Percentiles rank a stretch among this genome's conserved stretches.
Conservation (phyloP, 1,284 basidiomycete species). For the Ceratobasidium sp. region DNA sequence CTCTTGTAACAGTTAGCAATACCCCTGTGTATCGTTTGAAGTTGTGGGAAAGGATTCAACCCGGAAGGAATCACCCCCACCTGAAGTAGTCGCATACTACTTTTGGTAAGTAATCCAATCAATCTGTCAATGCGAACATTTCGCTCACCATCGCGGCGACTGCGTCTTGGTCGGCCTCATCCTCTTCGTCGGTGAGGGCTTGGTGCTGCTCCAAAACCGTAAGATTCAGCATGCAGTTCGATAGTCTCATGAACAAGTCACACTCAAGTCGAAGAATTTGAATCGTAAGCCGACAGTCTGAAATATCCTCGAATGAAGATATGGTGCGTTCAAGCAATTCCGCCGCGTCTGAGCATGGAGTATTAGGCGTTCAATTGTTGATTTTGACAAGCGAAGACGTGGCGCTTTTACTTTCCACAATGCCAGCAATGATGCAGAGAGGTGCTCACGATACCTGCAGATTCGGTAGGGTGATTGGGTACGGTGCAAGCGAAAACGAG, state of each 20-base stretch:
- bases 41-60: slow-evolving; percentile 2
- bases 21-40: background rate
- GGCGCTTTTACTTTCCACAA: background rate
- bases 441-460: background rate
- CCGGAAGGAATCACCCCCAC: background rate
- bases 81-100: background rate
- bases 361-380: background rate
- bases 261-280: too few species aligned
- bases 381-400: background rate
- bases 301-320: background rate
- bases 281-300: too few species aligned
- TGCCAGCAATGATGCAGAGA: background rate
- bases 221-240: background rate
- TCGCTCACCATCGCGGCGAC: background rate
- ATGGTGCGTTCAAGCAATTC: background rate
- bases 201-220: background rate
- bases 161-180: too few species aligned
- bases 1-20: background rate
- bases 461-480: background rate
- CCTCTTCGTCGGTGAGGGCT: background rate
- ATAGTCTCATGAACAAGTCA: background rate
- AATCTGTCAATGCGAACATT: too few species aligned
- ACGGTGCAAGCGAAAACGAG: slow-evolving; percentile 1
- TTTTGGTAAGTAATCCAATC: too few species aligned
- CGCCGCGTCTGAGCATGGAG: background rate